Evolutionary conservation across 2,329 filamentous ascomycete genomes (phyloP), one percentile per base, ranked within the genome.

Genomic region (Aspergillus sergii): DNA sequence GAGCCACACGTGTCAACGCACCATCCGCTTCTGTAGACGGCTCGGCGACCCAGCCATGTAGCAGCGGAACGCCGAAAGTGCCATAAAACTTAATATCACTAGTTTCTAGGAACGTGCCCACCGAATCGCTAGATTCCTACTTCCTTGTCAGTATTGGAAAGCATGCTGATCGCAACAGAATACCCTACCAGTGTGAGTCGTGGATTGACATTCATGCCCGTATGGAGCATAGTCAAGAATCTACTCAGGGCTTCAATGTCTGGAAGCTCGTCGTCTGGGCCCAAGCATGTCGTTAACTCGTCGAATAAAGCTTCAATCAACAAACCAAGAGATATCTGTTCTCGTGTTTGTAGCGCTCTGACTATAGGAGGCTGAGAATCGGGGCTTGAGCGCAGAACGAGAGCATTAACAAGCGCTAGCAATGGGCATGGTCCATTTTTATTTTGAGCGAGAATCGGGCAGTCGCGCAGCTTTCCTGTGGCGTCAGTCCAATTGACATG

Each of bases 191-290:
- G 85, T 9, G 96, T 85, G 67, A 97, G 95, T 23, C 91, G 88
- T 2, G 95, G 95, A 68, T 99, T 99, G 62, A 98, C 94, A 72
- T 98, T 99, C 92, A 99, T 97, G 43, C 95, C 95, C 0, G 94
- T 98, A 70, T 97, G 93, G 2, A 99, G 81, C 51, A 92, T 91
- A 61, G 95, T 87, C 2, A 99, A 82, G 73, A 99, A 99, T 8
- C 86, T 84, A 75, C 97, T 96, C 1, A 99, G 83, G 63, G 97
- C 94, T 41, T 89, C 86, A 11, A 98, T 90, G 74, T 98, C 95
- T 0, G 94, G 94, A 28, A 98, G 79, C 19, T 88, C 82, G 39
- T 89, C 86, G 55, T 87, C 86, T 0, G 87, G 89, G 58, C 91
- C 83, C 58, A 91, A 81, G 10, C 88, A 88, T 3, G 92, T 94